A percentile compares a stretch with the other conserved stretches of the same genome.
Evolutionary conservation across 2,329 filamentous ascomycete species (phyloP).

Genomic region (Aspergillus versicolor): DNA sequence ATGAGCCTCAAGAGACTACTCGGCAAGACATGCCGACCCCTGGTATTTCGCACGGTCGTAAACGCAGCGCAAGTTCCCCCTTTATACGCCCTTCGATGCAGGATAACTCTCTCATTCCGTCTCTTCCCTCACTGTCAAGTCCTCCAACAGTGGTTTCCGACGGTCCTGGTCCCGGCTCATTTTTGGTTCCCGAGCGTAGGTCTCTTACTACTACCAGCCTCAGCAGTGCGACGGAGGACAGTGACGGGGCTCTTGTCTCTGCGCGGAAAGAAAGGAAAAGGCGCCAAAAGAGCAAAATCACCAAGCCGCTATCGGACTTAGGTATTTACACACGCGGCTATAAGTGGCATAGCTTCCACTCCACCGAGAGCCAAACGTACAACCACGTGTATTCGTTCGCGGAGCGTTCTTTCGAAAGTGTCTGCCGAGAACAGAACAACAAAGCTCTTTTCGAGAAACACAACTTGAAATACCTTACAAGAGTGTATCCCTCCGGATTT

Average conservation of each 20-base stretch:
- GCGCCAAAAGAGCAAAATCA: slow-evolving; percentile 76
- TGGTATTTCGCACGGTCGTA: slow-evolving; percentile 42
- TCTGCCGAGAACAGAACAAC: slow-evolving; percentile 71
- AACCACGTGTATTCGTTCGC: slow-evolving; percentile 97
- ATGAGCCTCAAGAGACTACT: slow-evolving; percentile 50
- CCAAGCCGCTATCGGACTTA: slow-evolving; percentile 76
- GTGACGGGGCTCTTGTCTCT: slow-evolving; percentile 60
- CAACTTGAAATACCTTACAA: slow-evolving; percentile 88
- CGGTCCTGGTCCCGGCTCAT: slow-evolving; percentile 39
- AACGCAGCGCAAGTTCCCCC: slow-evolving; percentile 75
- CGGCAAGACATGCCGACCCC: slow-evolving; percentile 41
- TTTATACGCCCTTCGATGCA: slow-evolving; percentile 63
- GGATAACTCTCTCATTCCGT: slow-evolving; percentile 56
- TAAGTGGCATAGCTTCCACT: slow-evolving; percentile 80
- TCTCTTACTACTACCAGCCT: slow-evolving; percentile 55
- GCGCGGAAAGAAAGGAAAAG: slow-evolving; percentile 59
- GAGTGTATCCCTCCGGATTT: slow-evolving; percentile 83
- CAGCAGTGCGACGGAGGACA: slow-evolving; percentile 71
- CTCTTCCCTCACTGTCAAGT: slow-evolving; percentile 52
- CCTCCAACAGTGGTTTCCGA: slow-evolving; percentile 54
- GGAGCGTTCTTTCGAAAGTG: slow-evolving; percentile 80
- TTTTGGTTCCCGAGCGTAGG: slow-evolving; percentile 52
- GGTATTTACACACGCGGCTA: slow-evolving; percentile 76
- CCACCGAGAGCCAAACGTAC: slow-evolving; percentile 75
- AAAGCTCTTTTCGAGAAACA: slow-evolving; percentile 81